Percentiles rank a stretch among this genome's conserved stretches.
Conservation (phyloP, 2,329 filamentous ascomycete genomes). For the Teratosphaeria viscida region DNA sequence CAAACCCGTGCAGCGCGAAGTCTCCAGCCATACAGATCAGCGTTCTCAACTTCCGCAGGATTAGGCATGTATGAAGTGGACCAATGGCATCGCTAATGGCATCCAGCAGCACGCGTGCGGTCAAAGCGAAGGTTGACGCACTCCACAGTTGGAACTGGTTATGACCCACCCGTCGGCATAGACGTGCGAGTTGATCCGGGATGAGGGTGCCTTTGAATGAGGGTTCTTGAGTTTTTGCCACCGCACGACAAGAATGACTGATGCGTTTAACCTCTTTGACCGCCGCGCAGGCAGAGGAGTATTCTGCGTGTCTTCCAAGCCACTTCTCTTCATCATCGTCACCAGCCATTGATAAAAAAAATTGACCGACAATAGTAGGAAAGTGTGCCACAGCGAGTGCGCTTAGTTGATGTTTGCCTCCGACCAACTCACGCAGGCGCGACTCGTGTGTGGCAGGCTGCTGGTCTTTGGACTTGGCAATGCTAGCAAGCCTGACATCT, state of each 20-base stretch:
- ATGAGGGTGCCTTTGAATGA: conserved; percentile 72
- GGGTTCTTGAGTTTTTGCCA: conserved; percentile 77
- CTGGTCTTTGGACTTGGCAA: conserved; percentile 10
- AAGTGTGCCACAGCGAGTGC: conserved; percentile 59
- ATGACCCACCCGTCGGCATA: conserved; percentile 63
- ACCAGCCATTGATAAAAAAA: conserved; percentile 62
- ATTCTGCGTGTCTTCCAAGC: conserved; percentile 29
- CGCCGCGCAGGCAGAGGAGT: conserved; percentile 51
- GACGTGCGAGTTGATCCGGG: conserved; percentile 60
- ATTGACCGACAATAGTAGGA: conserved; percentile 61
- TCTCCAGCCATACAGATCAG: conserved; percentile 67
- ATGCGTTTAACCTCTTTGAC: conserved; percentile 60
- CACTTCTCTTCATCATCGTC: conserved; percentile 59
- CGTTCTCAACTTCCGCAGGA: conserved; percentile 76
- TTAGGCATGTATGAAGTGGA: conserved; percentile 73
- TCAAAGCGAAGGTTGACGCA: conserved; percentile 19
- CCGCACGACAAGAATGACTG: conserved; percentile 51
- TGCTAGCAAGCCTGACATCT: conserved; percentile 41
- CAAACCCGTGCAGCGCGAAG: conserved; percentile 66
- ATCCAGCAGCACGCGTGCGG: conserved; percentile 64
- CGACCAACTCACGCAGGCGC: conserved; percentile 55
- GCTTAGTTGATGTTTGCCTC: conserved; percentile 48
- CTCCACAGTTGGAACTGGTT: conserved; percentile 38
- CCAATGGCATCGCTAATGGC: conserved; percentile 75
- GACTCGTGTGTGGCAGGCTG: conserved; percentile 44